Evolutionary conservation across 176 grass and related monocot genomes (phyloP), one percentile per base, ranked within the genome.

Genomic region (Cocos nucifera): DNA sequence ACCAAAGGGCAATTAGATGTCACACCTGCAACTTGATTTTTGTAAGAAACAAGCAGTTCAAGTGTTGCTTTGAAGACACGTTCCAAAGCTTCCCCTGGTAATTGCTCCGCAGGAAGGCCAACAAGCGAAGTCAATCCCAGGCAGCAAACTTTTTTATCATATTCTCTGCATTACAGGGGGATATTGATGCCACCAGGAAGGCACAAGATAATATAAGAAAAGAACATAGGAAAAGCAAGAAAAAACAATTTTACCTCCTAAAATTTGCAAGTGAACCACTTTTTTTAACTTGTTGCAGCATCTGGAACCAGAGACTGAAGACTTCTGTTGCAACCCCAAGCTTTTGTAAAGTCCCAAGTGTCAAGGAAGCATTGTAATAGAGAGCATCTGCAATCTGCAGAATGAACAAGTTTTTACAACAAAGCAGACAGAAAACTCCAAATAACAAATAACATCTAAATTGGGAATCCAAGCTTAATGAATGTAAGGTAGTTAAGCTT

Each of bases 11-110:
- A 66, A 54, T 18, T 19, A 56, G 15, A 44, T 58, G 63, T 22
- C 66, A 53, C 49, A 95, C 90, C 90, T 86, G 83, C 83, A 84
- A 95, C 80, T 86, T 95, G 90, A 67, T 89, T 80, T 68, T 89
- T 95, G 56, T 89, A 95, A 50, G 90, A 57, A 6, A 77, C 64
- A 79, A 95, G 90, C 56, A 95, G 71, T 22, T 89, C 85, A 26
- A 95, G 80, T 64, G 86, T 95, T 76, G 86, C 78, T 78, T 84
- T 95, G 64, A 95, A 89, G 74, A 95, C 66, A 23, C 83, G 77
- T 24, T 95, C 86, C 22, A 95, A 73, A 55, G 82, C 86, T 71
- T 95, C 86, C 59, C 63, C 73, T 57, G 86, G 86, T 75, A 95
- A 84, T 51, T 89, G 90, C 57, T 73, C 81, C 39, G 71, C 90